Percentiles rank a stretch among this genome's conserved stretches.
Conservation (phyloP, 148 eudicot species). For the Polygonum aviculare region DNA sequence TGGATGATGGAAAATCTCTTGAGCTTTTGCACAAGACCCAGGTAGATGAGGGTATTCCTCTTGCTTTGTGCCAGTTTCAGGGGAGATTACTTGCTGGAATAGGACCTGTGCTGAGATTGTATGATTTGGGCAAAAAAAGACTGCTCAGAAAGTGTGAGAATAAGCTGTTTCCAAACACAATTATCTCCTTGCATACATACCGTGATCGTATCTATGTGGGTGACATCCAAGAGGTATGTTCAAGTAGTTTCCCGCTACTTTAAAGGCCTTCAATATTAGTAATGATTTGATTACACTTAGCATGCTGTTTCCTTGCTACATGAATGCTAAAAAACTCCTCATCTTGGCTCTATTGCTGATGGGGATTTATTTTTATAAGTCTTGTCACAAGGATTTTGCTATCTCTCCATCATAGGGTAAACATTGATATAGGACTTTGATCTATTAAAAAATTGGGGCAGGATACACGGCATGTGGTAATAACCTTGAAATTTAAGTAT, state of each 20-base stretch:
- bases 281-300: not conserved
- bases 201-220: slow-evolving; percentile 98
- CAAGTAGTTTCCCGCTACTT: not conserved
- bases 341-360: not conserved
- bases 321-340: not conserved
- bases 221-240: slow-evolving; percentile 90
- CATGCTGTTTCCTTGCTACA: not conserved
- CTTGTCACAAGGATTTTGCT: not conserved
- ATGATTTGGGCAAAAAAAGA: slow-evolving; percentile 86
- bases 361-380: not conserved
- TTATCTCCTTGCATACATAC: slow-evolving; percentile 73
- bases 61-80: slow-evolving; percentile 89
- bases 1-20: slow-evolving; percentile 80
- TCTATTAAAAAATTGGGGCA: not conserved
- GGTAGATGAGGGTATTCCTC: slow-evolving; percentile 83
- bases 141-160: slow-evolving; percentile 97
- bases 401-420: not conserved
- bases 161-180: slow-evolving; percentile 86
- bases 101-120: slow-evolving; percentile 81
- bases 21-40: slow-evolving; percentile 96
- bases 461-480: not conserved
- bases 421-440: not conserved
- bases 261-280: not conserved
- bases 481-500: not conserved
- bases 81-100: slow-evolving; percentile 93